A percentile compares a stretch with the other conserved stretches of the same genome.
Conservation (phyloP, 768 basidiomycete genomes). For the Collybiopsis luxurians region DNA sequence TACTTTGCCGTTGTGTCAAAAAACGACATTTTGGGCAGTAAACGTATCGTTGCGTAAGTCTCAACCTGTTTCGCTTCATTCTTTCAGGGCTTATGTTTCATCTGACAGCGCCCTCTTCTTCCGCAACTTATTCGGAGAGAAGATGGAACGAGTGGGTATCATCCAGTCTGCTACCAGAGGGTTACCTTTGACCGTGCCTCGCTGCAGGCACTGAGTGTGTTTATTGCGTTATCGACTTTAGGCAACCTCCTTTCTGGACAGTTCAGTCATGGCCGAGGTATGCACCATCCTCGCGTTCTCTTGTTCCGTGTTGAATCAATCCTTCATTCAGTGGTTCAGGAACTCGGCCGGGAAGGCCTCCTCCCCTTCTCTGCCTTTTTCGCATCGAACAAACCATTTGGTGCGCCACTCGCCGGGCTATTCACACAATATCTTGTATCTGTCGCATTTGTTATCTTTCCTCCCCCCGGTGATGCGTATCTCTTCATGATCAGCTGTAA, state of each 20-base stretch:
- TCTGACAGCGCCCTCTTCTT: slow-evolving; percentile 63
- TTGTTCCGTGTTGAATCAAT: neutral
- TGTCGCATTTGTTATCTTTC: slow-evolving; percentile 46
- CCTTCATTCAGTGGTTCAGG: slow-evolving; percentile 55
- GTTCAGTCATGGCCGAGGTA: slow-evolving; percentile 68
- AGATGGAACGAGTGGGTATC: slow-evolving; percentile 50
- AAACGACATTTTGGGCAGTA: slow-evolving; percentile 61
- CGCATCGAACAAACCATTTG: slow-evolving; percentile 69
- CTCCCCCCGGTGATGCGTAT: slow-evolving; percentile 75
- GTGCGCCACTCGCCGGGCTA: slow-evolving; percentile 62
- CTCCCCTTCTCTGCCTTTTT: slow-evolving; percentile 66
- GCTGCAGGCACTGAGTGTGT: slow-evolving; percentile 50
- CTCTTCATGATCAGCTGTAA: slow-evolving; percentile 64
- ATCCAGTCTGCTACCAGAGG: neutral
- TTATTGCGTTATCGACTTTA: slow-evolving; percentile 63
- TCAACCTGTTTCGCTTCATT: neutral
- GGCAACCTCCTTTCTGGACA: slow-evolving; percentile 64
- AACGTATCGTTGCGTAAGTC: slow-evolving; percentile 65
- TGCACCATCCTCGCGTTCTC: slow-evolving; percentile 4
- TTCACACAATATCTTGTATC: slow-evolving; percentile 62
- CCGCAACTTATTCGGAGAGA: slow-evolving; percentile 64
- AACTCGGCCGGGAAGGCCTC: slow-evolving; percentile 69
- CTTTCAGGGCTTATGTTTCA: neutral
- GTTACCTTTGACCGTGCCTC: neutral
- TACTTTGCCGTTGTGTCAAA: slow-evolving; percentile 76